Percentiles rank a stretch among this genome's conserved stretches.
Conservation (phyloP, 495 filamentous ascomycete species). For the Annulohypoxylon nitens region DNA sequence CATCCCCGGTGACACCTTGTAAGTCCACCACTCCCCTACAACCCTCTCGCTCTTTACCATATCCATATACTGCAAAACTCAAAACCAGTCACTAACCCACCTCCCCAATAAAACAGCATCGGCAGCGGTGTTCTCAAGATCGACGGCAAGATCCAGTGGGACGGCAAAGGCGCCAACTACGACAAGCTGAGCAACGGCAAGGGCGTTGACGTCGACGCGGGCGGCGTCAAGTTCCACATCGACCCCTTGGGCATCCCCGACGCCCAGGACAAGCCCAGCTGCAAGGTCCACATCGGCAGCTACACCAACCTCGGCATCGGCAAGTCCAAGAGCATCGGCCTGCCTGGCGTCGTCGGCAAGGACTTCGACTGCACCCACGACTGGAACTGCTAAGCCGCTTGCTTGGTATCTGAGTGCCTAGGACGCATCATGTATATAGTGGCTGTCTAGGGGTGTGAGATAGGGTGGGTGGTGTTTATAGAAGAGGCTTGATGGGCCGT, state of each 20-base stretch:
- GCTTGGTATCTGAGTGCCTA: no score
- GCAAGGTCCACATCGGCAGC: conserved; percentile 7
- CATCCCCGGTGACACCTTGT: conserved; percentile 5
- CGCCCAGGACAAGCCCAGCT: not conserved
- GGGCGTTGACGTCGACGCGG: not conserved
- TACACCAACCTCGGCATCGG: conserved; percentile 3
- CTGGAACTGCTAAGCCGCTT: not conserved
- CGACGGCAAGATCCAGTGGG: not conserved
- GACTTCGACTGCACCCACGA: conserved; percentile 2
- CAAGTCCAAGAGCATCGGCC: not conserved
- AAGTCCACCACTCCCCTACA: not conserved
- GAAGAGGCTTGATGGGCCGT: no score
- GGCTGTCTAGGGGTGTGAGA: no score
- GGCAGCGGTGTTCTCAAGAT: conserved; percentile 1
- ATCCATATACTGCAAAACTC: not conserved
- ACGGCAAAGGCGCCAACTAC: conserved; percentile 9
- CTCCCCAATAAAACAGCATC: not conserved
- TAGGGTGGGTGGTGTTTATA: no score
- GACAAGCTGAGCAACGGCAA: conserved; percentile 8
- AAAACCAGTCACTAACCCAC: not conserved
- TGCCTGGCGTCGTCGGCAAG: not conserved
- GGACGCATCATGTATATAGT: no score
- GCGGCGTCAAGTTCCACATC: conserved; percentile 15
- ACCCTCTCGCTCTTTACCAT: not conserved
- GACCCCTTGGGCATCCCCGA: not conserved